These are phyloP conservation scores for Talaromyces sp. DNA, from an alignment of 2,329 filamentous ascomycete species.

Conservation along the genomic window DNA sequence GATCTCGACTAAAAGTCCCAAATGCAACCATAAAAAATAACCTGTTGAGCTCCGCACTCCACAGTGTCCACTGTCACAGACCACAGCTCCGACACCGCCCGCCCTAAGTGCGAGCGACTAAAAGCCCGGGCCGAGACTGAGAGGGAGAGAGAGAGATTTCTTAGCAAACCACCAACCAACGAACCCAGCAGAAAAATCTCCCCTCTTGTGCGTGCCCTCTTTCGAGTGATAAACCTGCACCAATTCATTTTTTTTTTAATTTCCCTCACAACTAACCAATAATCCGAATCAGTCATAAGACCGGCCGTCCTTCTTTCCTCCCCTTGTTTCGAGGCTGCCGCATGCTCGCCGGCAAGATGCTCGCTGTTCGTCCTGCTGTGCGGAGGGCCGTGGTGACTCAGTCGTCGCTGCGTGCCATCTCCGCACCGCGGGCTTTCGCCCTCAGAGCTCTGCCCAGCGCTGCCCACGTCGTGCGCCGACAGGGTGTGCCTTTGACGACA, in stretches of 20 bases:
- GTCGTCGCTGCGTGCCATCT: conserved; percentile 35
- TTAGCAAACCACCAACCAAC: neutral
- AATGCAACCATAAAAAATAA: neutral
- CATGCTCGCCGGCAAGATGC: conserved; percentile 37
- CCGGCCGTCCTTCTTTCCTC: neutral
- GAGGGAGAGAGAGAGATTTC: conserved; percentile 1
- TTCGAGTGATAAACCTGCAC: neutral
- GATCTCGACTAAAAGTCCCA: neutral
- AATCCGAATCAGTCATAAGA: neutral
- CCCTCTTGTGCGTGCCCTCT: neutral
- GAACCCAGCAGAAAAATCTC: neutral
- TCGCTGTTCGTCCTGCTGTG: conserved; percentile 39
- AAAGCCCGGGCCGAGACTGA: neutral
- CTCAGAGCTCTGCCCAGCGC: conserved; percentile 21
- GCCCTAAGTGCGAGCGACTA: neutral
- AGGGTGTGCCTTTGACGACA: conserved; percentile 12
- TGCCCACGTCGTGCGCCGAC: conserved; percentile 16
- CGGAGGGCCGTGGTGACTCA: conserved; percentile 38
- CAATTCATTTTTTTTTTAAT: neutral
- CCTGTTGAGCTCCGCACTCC: neutral
- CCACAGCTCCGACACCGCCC: neutral
- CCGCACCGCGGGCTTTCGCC: conserved; percentile 30
- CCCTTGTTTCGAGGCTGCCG: conserved; percentile 26
- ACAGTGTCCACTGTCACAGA: neutral
- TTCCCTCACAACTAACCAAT: neutral